A percentile compares a stretch with the other conserved stretches of the same genome.
Conservation (phyloP, 2,329 filamentous ascomycete species). For the Lecanicillium sp. region DNA sequence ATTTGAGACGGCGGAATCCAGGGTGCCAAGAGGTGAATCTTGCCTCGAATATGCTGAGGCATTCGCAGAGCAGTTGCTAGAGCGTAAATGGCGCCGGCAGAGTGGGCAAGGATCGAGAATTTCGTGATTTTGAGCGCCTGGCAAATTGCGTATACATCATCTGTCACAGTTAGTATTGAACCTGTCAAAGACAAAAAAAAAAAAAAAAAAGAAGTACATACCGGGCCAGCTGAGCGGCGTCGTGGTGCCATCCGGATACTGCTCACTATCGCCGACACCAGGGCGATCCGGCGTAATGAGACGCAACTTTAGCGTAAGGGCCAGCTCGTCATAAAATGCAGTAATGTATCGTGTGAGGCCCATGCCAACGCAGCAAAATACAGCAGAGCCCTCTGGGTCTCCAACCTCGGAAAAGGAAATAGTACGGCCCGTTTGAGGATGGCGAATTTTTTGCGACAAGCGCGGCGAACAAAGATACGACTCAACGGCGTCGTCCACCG, state of each 20-base stretch:
- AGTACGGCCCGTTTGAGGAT: constrained; percentile 75
- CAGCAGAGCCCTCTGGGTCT: constrained; percentile 80
- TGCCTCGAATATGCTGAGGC: constrained; percentile 89
- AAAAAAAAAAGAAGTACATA: constrained; percentile 34
- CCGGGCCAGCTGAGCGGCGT: constrained; percentile 92
- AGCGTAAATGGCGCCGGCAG: constrained; percentile 95
- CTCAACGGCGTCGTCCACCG: constrained; percentile 80
- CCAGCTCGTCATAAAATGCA: constrained; percentile 94
- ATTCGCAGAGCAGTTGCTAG: constrained; percentile 90
- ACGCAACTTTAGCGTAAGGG: constrained; percentile 75
- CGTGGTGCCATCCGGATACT: constrained; percentile 71
- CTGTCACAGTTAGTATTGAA: constrained; percentile 26
- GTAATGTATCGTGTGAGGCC: constrained; percentile 92
- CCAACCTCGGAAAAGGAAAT: constrained; percentile 98
- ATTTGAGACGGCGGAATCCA: constrained; percentile 97
- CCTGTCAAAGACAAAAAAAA: not conserved
- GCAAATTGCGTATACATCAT: constrained; percentile 89
- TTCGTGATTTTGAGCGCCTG: constrained; percentile 86
- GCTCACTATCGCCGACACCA: constrained; percentile 85
- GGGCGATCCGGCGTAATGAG: constrained; percentile 92
- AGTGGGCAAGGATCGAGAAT: constrained; percentile 93
- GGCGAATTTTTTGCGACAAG: constrained; percentile 77
- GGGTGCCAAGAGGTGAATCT: constrained; percentile 87
- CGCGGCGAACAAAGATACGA: constrained; percentile 76
- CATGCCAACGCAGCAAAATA: constrained; percentile 98